Conservation (phyloP, 163 green algal species). For the Chlamydomonas reinhardtii region DNA sequence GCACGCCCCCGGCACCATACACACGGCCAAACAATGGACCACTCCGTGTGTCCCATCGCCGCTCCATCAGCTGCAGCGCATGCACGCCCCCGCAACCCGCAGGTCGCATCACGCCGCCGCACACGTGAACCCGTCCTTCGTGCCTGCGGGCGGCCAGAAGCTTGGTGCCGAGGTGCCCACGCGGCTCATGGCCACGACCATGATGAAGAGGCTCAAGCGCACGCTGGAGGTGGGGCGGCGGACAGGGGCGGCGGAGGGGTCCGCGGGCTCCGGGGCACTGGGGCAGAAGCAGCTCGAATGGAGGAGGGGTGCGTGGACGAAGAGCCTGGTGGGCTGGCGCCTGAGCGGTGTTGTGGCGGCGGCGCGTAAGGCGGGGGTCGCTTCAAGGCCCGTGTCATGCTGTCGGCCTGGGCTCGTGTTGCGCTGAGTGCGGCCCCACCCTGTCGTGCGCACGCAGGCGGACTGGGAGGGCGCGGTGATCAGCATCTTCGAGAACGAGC, state of each 20-base stretch:
- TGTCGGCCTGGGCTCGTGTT: no score
- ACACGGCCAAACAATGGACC: no score
- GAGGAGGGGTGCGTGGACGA: no score
- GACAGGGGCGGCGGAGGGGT: neutral
- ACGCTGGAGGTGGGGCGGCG: slow-evolving; percentile 53
- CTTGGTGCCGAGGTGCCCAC: slow-evolving; percentile 52
- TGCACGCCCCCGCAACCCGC: neutral
- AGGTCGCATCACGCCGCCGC: slow-evolving; percentile 14
- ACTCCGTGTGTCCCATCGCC: no score
- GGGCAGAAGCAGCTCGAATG: neutral
- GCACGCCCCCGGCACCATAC: no score
- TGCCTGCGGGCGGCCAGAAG: slow-evolving; percentile 53
- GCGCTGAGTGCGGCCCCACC: no score
- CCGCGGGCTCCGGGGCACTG: neutral
- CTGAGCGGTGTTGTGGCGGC: no score
- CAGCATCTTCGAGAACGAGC: slow-evolving; percentile 71
- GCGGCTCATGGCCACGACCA: slow-evolving; percentile 31
- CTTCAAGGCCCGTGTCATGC: no score
- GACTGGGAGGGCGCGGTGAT: slow-evolving; percentile 67
- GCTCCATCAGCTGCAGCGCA: no score
- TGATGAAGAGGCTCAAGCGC: slow-evolving; percentile 59
- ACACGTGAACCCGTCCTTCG: slow-evolving; percentile 20
- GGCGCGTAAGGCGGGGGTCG: no score
- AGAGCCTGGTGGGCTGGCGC: neutral
- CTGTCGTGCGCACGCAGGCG: neutral